phyloP scores from a whole-genome alignment of 2,329 filamentous ascomycete genomes.

The Clarireedia paspali region DNA sequence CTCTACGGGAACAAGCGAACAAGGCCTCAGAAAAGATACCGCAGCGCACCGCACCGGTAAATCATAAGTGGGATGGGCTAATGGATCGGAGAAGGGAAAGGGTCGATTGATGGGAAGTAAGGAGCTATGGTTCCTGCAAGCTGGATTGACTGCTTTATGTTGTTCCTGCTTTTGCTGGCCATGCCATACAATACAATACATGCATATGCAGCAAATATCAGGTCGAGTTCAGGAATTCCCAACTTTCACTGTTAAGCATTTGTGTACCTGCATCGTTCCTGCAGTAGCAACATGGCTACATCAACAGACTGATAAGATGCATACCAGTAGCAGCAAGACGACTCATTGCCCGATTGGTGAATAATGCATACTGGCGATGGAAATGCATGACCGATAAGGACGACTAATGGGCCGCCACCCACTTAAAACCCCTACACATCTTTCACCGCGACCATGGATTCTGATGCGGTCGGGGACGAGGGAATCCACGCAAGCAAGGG shows the following conservation, averaged over 20 bases:
- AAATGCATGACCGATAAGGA: conserved; percentile 8
- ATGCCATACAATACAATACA: neutral
- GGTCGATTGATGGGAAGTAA: neutral
- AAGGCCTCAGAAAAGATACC: neutral
- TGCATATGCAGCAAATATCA: conserved; percentile 6
- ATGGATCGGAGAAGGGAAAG: neutral
- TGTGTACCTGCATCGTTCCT: conserved; percentile 27
- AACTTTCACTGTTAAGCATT: conserved; percentile 5
- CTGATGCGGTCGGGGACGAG: neutral
- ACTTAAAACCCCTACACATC: conserved; percentile 2
- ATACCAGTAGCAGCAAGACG: neutral
- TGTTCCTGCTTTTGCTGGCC: conserved; percentile 1
- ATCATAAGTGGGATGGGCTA: conserved; percentile 7
- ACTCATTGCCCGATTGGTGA: conserved; percentile 12
- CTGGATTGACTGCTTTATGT: neutral
- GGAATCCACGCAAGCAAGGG: neutral
- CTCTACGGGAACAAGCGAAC: conserved; percentile 5
- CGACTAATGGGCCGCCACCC: neutral
- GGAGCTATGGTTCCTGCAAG: neutral
- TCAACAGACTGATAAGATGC: neutral
- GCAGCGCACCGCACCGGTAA: neutral
- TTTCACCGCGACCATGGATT: conserved; percentile 6
- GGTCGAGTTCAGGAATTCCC: neutral
- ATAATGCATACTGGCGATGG: neutral
- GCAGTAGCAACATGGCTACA: conserved; percentile 15